Conservation (phyloP, 306 rosid species). For the Ziziphus jujuba region DNA sequence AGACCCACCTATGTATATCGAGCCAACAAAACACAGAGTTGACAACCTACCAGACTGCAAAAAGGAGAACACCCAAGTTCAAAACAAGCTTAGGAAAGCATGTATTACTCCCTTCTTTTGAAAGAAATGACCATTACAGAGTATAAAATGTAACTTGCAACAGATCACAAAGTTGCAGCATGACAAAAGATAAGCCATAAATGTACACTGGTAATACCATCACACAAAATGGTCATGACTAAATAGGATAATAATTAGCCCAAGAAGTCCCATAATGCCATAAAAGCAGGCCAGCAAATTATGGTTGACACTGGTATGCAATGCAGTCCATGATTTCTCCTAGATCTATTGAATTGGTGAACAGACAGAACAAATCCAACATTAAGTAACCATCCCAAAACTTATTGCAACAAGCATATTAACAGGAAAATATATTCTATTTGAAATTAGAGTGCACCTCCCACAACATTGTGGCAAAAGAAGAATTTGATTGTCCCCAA, state of each 20-base stretch:
- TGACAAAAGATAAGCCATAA: no score
- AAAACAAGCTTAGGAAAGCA: no score
- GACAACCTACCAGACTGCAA: no score
- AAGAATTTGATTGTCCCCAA: constrained; percentile 53
- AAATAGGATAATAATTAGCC: background rate
- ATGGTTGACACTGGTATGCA: background rate
- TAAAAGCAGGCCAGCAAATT: no score
- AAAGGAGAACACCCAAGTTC: no score
- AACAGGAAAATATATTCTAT: constrained; percentile 4
- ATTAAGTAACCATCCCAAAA: background rate
- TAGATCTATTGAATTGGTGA: background rate
- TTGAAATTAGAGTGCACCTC: constrained; percentile 47
- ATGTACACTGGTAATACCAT: no score
- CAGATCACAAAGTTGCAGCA: no score
- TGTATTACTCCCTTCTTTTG: no score
- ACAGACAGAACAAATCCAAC: background rate
- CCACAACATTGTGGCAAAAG: constrained; percentile 72
- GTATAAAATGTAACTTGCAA: no score
- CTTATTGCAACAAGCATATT: constrained; percentile 13
- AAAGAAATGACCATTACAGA: no score
- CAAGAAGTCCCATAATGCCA: background rate
- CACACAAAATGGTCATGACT: background rate
- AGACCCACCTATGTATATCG: no score
- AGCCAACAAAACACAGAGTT: no score
- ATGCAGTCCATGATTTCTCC: background rate